Evolutionary conservation across 2,329 filamentous ascomycete species (phyloP).

Genomic region (Calonectria pseudoturangicola): DNA sequence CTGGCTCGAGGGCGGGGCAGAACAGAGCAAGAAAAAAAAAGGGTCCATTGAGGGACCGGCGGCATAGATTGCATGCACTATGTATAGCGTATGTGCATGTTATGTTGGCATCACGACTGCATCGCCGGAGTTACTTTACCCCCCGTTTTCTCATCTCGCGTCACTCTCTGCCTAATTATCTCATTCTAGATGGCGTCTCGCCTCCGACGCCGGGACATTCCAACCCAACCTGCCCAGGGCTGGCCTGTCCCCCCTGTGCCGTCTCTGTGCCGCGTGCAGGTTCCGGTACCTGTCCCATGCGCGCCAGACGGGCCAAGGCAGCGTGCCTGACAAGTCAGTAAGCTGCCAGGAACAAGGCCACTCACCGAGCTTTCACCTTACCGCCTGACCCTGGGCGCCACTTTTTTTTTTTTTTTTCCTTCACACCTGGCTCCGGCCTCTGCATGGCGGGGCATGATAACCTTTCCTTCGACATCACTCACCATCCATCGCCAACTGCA

Average conservation of each 20-base stretch:
- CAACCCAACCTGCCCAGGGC: constrained; percentile 6
- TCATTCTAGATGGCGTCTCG: background rate
- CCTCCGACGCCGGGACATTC: constrained; percentile 25
- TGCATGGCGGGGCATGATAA: constrained; percentile 20
- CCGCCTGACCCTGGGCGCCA: constrained; percentile 16
- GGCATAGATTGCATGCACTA: background rate
- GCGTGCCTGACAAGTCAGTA: constrained; percentile 1
- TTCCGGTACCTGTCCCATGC: constrained; percentile 24
- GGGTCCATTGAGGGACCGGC: constrained; percentile 1
- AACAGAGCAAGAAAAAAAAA: constrained; percentile 6
- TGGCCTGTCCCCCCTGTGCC: constrained; percentile 14
- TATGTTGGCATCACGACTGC: background rate
- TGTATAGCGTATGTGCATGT: background rate
- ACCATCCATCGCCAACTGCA: constrained; percentile 2
- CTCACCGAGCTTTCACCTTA: constrained; percentile 35
- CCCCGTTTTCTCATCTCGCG: constrained; percentile 39
- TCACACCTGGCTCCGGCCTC: constrained; percentile 12
- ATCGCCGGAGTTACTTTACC: constrained; percentile 27
- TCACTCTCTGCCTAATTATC: constrained; percentile 31
- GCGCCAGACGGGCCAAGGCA: constrained; percentile 7
- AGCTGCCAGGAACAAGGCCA: constrained; percentile 19
- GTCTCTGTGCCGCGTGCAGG: constrained; percentile 17
- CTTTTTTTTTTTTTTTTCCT: constrained; percentile 25
- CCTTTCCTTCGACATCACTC: constrained; percentile 15
- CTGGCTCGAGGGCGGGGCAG: constrained; percentile 47